Evolutionary conservation across 768 basidiomycete species (phyloP).

Genomic region (Hericium rajendrae): DNA sequence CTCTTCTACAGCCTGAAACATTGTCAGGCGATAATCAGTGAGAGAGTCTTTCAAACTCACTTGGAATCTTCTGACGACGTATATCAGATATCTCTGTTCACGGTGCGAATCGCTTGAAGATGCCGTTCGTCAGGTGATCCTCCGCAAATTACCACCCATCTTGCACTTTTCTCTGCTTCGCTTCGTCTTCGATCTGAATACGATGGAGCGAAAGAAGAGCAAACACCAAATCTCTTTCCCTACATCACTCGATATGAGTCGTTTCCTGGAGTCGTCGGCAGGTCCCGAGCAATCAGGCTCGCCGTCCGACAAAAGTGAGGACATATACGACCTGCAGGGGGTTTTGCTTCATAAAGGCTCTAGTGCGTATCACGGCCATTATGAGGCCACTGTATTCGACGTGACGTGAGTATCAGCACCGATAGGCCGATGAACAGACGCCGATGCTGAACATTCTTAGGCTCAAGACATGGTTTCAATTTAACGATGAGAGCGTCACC

Average conservation of each 20-base stretch:
- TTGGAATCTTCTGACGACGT: neutral
- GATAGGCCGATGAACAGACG: neutral
- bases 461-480: conserved; percentile 74
- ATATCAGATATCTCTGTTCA: conserved; percentile 67
- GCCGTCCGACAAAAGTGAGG: conserved; percentile 12
- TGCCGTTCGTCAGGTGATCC: conserved; percentile 67
- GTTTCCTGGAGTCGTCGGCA: conserved; percentile 31
- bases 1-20: conserved; percentile 56
- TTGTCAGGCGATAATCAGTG: conserved; percentile 81
- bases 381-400: conserved; percentile 80
- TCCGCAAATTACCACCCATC: conserved; percentile 71
- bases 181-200: conserved; percentile 79
- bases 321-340: conserved; percentile 75
- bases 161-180: conserved; percentile 88
- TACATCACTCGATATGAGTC: conserved; percentile 57
- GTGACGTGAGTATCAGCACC: conserved; percentile 35
- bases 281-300: neutral
- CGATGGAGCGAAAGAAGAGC: conserved; percentile 80
- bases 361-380: conserved; percentile 90
- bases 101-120: conserved; percentile 63
- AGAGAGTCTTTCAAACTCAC: conserved; percentile 6
- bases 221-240: conserved; percentile 80
- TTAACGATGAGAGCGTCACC: conserved; percentile 83
- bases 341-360: conserved; percentile 82
- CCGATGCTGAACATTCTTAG: conserved; percentile 25